phyloP scores from a whole-genome alignment of 164 flowering plant genomes.

The Euptelea pleiosperma region DNA sequence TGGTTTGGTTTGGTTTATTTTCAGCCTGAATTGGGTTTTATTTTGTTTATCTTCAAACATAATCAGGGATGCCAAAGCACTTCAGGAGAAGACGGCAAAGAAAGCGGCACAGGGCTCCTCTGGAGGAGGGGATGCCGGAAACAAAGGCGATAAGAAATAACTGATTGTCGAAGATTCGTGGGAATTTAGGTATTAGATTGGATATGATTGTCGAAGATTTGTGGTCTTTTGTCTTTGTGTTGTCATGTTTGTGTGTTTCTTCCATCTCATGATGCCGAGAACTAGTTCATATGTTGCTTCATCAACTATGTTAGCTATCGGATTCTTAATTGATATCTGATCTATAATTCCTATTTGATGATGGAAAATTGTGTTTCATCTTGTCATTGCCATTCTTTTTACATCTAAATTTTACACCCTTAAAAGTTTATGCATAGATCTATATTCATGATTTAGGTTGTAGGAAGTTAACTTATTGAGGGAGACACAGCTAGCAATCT shows the following conservation, averaged over 20 bases:
- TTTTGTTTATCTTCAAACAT: not conserved
- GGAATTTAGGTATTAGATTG: conserved; percentile 10
- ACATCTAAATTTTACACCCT: not conserved
- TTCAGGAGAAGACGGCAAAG: conserved; percentile 77
- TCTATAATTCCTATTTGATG: conserved; percentile 3
- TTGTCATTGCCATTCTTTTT: not conserved
- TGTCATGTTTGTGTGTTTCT: not conserved
- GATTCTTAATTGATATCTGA: conserved; percentile 9
- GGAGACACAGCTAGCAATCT: no score
- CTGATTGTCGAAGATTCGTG: not conserved
- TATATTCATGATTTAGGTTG: no score
- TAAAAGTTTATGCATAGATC: not conserved
- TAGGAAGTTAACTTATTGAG: no score
- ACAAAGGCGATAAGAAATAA: conserved; percentile 40
- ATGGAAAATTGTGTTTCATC: not conserved
- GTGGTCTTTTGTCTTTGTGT: not conserved
- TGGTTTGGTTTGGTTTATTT: not conserved
- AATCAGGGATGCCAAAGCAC: conserved; percentile 78
- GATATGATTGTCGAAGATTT: conserved; percentile 12
- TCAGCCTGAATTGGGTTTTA: not conserved
- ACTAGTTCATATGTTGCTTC: conserved; percentile 1
- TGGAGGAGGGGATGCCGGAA: conserved; percentile 43
- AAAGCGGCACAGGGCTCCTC: conserved; percentile 50
- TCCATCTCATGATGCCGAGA: no score
- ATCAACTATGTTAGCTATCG: no score